phyloP scores from a whole-genome alignment of 257 asterid genomes.

The Solanum chilense region DNA sequence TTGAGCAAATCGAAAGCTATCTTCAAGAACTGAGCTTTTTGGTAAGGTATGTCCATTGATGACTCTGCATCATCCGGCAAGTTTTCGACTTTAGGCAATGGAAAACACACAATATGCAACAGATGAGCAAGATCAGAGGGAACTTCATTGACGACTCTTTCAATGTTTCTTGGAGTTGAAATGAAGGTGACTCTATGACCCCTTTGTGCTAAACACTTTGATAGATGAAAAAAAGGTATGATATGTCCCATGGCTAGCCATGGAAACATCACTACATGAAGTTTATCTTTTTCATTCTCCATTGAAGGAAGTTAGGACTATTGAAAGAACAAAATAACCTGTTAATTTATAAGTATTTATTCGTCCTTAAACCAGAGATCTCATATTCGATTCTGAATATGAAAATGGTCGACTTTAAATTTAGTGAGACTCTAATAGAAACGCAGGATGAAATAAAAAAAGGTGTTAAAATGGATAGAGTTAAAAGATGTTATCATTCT shows the following conservation, averaged over 20 bases:
- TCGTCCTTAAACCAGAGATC: fast-evolving
- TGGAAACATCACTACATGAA: conserved; percentile 83
- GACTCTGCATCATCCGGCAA: conserved; percentile 63
- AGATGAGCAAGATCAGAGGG: conserved; percentile 38
- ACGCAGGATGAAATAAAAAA: no score
- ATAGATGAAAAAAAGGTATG: conserved; percentile 51
- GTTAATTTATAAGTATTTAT: not conserved
- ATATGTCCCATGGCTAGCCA: conserved; percentile 93
- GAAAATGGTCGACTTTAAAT: no score
- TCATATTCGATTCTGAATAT: no score
- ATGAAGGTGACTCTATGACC: conserved; percentile 71
- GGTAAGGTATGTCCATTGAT: conserved; percentile 75
- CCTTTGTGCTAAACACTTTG: conserved; percentile 43
- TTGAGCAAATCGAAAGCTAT: conserved; percentile 62
- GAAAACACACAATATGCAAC: conserved; percentile 31
- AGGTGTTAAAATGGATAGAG: fast-evolving
- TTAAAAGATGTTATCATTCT: not conserved
- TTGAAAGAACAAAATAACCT: not conserved
- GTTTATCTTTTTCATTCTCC: conserved; percentile 25
- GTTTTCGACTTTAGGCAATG: conserved; percentile 37
- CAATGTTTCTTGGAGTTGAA: conserved; percentile 71
- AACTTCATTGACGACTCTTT: conserved; percentile 35
- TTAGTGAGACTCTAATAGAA: fast-evolving
- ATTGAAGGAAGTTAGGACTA: conserved; percentile 10
- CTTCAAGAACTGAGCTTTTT: conserved; percentile 55